These are phyloP conservation scores for Arthrobotrys entomopaga DNA, from an alignment of 2,329 filamentous ascomycete genomes.

Conservation along the genomic window DNA sequence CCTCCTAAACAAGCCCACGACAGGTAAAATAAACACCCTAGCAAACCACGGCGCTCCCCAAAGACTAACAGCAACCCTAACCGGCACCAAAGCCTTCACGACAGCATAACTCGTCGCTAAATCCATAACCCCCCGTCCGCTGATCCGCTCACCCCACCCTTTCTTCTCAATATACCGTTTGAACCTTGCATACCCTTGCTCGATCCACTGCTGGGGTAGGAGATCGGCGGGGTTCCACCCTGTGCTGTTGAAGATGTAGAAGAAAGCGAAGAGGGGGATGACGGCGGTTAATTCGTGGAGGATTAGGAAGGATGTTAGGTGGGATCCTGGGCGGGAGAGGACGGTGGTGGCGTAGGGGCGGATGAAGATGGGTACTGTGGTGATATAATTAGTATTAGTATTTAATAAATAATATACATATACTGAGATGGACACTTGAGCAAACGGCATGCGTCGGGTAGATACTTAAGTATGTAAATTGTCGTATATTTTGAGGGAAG, in stretches of 20 bases:
- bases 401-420: not conserved
- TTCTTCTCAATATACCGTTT: constrained; percentile 74
- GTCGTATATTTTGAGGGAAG: not conserved
- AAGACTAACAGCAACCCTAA: constrained; percentile 79
- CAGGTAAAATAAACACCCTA: constrained; percentile 69
- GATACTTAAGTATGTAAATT: not conserved
- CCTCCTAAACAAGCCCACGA: constrained; percentile 60
- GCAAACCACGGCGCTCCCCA: constrained; percentile 96
- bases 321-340: constrained; percentile 79
- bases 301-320: constrained; percentile 85
- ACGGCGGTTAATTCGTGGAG: constrained; percentile 93
- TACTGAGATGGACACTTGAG: no score
- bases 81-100: constrained; percentile 83
- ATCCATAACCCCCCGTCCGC: constrained; percentile 56
- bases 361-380: constrained; percentile 53
- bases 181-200: constrained; percentile 76
- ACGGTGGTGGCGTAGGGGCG: constrained; percentile 73
- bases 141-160: constrained; percentile 59
- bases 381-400: not conserved
- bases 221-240: constrained; percentile 72
- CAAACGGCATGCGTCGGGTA: no score
- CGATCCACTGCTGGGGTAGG: constrained; percentile 63
- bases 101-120: constrained; percentile 90
- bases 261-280: constrained; percentile 78
- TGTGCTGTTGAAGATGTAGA: constrained; percentile 81